Evolutionary conservation across 2,329 filamentous ascomycete species (phyloP), one percentile per base, ranked within the genome.

Genomic region (Fusarium sp.): DNA sequence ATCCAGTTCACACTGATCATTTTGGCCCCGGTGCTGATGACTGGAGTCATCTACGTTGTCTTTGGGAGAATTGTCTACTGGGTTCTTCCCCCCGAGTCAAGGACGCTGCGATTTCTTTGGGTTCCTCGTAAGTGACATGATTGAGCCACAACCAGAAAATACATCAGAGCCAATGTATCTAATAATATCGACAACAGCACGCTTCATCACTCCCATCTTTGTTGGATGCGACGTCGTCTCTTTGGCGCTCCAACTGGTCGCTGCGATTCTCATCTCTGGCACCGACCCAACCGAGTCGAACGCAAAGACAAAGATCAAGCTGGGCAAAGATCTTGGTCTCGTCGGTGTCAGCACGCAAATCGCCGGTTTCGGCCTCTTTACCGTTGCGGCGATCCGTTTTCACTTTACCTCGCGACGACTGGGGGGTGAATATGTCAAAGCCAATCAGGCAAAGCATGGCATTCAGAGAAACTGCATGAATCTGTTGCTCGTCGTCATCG

Each of bases 311-410:
- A 72, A 71, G 41, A 43, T 73, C 0, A 46, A 73, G 2, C 27
- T 63, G 3, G 72, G 71, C 1, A 74, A 71, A 10, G 60, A 63
- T 4, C 56, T 74, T 9, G 72, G 72, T 36, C 47, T 72, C 11
- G 47, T 68, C 1, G 71, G 71, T 16, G 71, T 74, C 6, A 67
- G 66, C 59, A 82, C 83, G 1, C 84, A 86, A 61, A 76, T 87
- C 12, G 71, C 70, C 1, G 84, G 81, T 2, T 86, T 86, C 61
- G 83, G 84, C 1, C 74, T 86, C 3, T 86, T 86, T 59, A 79
- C 78, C 6, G 59, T 86, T 28, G 75, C 84, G 7, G 83, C 84
- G 1, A 75, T 80, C 4, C 80, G 84, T 7, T 86, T 86, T 69
- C 82, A 85, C 66, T 84, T 85, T 56, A 82, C 80, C 6, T 83